phyloP scores from a whole-genome alignment of 305 asterid species.

The Plantago coronopus region DNA sequence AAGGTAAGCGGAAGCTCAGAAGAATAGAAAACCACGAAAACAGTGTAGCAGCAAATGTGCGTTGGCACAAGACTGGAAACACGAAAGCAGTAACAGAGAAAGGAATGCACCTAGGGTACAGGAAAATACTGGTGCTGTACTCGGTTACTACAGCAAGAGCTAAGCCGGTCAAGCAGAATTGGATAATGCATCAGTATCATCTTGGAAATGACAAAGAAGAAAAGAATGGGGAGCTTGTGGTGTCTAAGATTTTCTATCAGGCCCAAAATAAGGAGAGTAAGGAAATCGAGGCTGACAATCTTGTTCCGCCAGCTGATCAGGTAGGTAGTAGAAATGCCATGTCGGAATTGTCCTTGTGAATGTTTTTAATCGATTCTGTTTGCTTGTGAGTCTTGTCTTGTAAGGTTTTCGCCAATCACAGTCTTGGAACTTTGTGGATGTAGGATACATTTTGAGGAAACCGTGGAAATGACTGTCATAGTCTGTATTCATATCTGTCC shows the following conservation, averaged over 20 bases:
- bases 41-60: constrained; percentile 33
- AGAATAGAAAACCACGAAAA: constrained; percentile 41
- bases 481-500: too few relatives aligned
- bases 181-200: constrained; percentile 97
- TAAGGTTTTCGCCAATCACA: too few relatives aligned
- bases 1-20: constrained; percentile 80
- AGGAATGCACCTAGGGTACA: constrained; percentile 69
- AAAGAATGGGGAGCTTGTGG: constrained; percentile 62
- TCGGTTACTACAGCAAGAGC: constrained; percentile 38
- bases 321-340: too few relatives aligned
- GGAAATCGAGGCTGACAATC: constrained; percentile 18
- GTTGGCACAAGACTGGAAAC: constrained; percentile 97
- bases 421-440: too few relatives aligned
- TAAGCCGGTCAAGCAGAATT: constrained; percentile 61
- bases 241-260: constrained; percentile 71
- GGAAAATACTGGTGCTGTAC: constrained; percentile 89
- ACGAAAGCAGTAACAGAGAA: constrained; percentile 62
- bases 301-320: too few relatives aligned
- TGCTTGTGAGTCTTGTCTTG: too few relatives aligned
- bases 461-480: too few relatives aligned
- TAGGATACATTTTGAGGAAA: too few relatives aligned
- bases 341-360: too few relatives aligned
- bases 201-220: constrained; percentile 68
- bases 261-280: constrained; percentile 37
- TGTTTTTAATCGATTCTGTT: too few relatives aligned